Percentiles rank a stretch among this genome's conserved stretches.
Conservation (phyloP, 1,284 basidiomycete species). For the Cutaneotrichosporon sp. region DNA sequence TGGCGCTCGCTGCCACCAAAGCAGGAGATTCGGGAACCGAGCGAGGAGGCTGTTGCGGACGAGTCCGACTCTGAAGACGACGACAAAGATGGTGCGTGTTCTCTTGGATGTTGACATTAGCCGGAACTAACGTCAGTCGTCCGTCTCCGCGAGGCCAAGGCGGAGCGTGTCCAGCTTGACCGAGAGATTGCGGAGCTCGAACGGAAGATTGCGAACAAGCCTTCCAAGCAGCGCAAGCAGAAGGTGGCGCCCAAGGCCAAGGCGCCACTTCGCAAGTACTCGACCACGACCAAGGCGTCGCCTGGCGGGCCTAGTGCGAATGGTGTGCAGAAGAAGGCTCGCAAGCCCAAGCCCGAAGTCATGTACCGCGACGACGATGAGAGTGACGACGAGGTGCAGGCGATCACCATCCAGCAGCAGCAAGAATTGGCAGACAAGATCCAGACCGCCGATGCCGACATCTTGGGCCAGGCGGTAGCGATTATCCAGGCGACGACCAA, state of each 20-base stretch:
- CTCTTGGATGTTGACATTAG: not conserved
- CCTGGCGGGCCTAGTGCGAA: constrained; percentile 32
- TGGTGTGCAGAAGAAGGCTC: constrained; percentile 39
- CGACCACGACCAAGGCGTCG: constrained; percentile 36
- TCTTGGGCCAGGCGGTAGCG: constrained; percentile 78
- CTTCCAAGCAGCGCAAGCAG: constrained; percentile 28
- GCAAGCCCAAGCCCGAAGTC: constrained; percentile 40
- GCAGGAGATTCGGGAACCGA: constrained; percentile 49
- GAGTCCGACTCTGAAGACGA: constrained; percentile 55
- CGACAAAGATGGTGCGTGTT: constrained; percentile 52
- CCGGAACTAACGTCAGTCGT: constrained; percentile 10
- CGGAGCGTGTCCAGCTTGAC: constrained; percentile 22
- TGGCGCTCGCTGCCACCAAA: constrained; percentile 73
- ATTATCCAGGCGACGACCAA: constrained; percentile 89
- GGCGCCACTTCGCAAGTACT: constrained; percentile 44
- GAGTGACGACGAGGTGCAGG: constrained; percentile 39
- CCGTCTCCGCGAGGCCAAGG: constrained; percentile 26
- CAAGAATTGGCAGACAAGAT: constrained; percentile 94
- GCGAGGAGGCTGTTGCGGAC: constrained; percentile 59
- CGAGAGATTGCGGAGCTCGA: constrained; percentile 41
- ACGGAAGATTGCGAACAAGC: constrained; percentile 30
- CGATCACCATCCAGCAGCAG: constrained; percentile 85
- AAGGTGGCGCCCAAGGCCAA: constrained; percentile 51
- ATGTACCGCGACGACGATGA: constrained; percentile 52
- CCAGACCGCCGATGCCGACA: constrained; percentile 69